Evolutionary conservation across 257 asterid genomes (phyloP), one percentile per base, ranked within the genome.

Genomic region (Lantana camara): DNA sequence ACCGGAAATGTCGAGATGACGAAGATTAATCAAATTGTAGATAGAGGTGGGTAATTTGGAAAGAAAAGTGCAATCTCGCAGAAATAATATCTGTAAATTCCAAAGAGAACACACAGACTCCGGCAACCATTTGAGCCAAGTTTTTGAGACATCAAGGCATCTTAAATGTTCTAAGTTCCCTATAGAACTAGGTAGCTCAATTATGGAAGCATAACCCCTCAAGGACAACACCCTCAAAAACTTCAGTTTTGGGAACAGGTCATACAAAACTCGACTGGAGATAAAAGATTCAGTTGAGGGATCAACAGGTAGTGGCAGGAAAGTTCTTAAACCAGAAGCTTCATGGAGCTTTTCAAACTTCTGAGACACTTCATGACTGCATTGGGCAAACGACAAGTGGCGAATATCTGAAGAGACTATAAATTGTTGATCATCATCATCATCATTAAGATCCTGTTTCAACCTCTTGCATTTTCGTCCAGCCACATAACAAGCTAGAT

Each of bases 151-250:
- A 37, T 67, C 49, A 41, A 73, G 70, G 62, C 54, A 67, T 35
- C 74, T 66, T 58, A 70, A 64, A 70, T 60, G 80, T 35, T 49
- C 61, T 46, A 75, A 60, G 58, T 27, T 11, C 62, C 74, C 64
- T n/a, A 71, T 66, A 35, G 70, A 53, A 53, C 34, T 65, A 11
- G 77, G 77, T 15, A 75, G 70, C 71, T 65, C 74, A 48, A 40
- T 53, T 15, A 70, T 51, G 5, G 72, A 61, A 0, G 30, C 55
- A 57, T 65, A 59, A 22, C 77, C 61, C 1, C 57, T 47, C 56
- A 75, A 62, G 53, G 73, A 66, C 8, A 75, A 51, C 29, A 47
- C 76, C 27, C 77, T 54, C 38, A 75, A 35, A 60, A 62, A n/a
- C 23, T 11, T 42, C 60, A 75, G 20, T 35, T 51, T 37, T 1